Evolutionary conservation across 352 stramenopile genomes (phyloP).

Genomic region (Globisporangium radiosum): DNA sequence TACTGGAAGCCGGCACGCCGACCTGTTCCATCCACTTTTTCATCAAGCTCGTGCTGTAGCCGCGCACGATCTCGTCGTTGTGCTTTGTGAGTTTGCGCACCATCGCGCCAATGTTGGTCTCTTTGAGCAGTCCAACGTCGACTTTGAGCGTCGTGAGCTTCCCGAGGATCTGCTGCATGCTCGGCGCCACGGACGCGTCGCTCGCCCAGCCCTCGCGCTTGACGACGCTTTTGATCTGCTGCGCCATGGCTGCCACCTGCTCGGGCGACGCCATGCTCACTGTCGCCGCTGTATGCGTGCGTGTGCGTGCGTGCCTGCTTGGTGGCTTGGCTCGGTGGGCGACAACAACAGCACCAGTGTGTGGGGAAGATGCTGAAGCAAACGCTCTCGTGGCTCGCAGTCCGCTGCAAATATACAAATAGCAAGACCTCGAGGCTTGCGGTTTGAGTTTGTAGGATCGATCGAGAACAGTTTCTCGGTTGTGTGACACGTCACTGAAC

Average conservation of each 20-base stretch:
- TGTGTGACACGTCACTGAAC: no score
- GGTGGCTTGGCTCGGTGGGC: background rate
- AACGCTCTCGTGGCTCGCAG: background rate
- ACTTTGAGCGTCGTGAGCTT: slow-evolving; percentile 73
- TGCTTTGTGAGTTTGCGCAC: slow-evolving; percentile 86
- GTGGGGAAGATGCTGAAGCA: background rate
- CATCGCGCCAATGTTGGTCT: slow-evolving; percentile 71
- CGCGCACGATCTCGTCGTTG: slow-evolving; percentile 68
- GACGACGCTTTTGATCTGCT: slow-evolving; percentile 63
- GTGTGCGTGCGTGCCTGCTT: background rate
- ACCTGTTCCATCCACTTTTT: slow-evolving; percentile 81
- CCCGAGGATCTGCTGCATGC: slow-evolving; percentile 63
- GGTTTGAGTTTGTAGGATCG: background rate
- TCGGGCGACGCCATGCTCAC: slow-evolving; percentile 11
- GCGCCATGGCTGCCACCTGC: slow-evolving; percentile 62
- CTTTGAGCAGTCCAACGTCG: slow-evolving; percentile 68
- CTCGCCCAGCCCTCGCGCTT: slow-evolving; percentile 54
- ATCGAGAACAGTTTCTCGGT: no score
- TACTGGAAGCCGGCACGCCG: slow-evolving; percentile 24
- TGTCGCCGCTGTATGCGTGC: background rate
- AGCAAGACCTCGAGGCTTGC: background rate
- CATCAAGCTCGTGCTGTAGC: slow-evolving; percentile 75
- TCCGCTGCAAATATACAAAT: background rate
- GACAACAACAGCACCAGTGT: background rate
- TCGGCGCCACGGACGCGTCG: slow-evolving; percentile 44